These are phyloP conservation scores for Scorias spongiosa DNA, from an alignment of 2,329 filamentous ascomycete genomes.

Conservation along the genomic window DNA sequence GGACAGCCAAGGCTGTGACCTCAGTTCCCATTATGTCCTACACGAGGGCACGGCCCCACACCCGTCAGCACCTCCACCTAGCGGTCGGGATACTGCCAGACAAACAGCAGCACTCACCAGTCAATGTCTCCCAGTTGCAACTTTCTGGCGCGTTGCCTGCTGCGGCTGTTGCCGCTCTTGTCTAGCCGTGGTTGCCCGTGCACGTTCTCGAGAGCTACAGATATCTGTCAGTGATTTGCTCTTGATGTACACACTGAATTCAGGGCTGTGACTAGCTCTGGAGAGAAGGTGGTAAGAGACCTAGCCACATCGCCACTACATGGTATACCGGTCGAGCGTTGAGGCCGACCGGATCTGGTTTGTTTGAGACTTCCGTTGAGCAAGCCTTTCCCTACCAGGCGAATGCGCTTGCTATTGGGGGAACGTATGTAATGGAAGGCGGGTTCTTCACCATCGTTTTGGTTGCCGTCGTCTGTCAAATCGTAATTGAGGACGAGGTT, in stretches of 20 bases:
- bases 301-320: too few species aligned
- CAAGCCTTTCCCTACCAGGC: slow-evolving; percentile 19
- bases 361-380: slow-evolving; percentile 24
- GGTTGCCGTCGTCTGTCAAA: slow-evolving; percentile 62
- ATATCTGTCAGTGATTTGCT: slow-evolving; percentile 12
- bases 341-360: background rate
- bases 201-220: slow-evolving; percentile 20
- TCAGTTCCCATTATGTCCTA: background rate
- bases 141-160: slow-evolving; percentile 71
- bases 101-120: slow-evolving; percentile 47
- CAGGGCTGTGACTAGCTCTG: too few species aligned
- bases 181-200: slow-evolving; percentile 34
- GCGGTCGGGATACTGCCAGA: too few species aligned
- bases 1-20: background rate
- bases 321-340: background rate
- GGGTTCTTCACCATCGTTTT: slow-evolving; percentile 53
- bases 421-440: slow-evolving; percentile 27
- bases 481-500: slow-evolving; percentile 94
- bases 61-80: too few species aligned
- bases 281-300: too few species aligned
- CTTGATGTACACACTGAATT: background rate
- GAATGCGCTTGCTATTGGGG: slow-evolving; percentile 35
- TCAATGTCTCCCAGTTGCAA: slow-evolving; percentile 94
- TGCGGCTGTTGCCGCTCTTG: slow-evolving; percentile 48
- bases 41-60: background rate